These are phyloP conservation scores for Stagonosporopsis rhizophila DNA, from an alignment of 2,329 filamentous ascomycete genomes.

Conservation along the genomic window DNA sequence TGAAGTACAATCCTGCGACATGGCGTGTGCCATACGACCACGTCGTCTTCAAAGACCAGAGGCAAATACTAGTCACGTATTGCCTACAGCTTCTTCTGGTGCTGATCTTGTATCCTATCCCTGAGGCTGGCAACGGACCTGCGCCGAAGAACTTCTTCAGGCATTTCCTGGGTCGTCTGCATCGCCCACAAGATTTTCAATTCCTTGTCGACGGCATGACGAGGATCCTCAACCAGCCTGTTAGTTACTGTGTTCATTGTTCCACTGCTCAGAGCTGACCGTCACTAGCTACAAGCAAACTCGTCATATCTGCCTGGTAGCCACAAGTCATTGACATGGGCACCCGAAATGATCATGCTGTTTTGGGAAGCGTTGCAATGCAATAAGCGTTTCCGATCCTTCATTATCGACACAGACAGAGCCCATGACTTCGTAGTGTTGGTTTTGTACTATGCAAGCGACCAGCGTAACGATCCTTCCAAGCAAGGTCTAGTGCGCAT, in stretches of 20 bases:
- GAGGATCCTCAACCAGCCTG: constrained; percentile 86
- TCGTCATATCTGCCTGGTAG: constrained; percentile 86
- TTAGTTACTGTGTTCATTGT: constrained; percentile 35
- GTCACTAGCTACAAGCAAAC: constrained; percentile 74
- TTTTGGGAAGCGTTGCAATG: constrained; percentile 98
- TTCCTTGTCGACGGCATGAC: constrained; percentile 96
- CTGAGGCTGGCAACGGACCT: constrained; percentile 70
- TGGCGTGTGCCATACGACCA: constrained; percentile 96
- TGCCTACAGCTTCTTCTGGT: constrained; percentile 89
- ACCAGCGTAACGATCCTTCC: constrained; percentile 82
- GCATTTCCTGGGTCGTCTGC: constrained; percentile 87
- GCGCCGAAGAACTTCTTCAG: constrained; percentile 90
- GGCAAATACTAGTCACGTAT: constrained; percentile 89
- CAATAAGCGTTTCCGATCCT: constrained; percentile 95
- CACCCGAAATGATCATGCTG: constrained; percentile 93
- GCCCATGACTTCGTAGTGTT: constrained; percentile 92
- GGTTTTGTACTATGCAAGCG: constrained; percentile 89
- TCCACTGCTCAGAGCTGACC: constrained; percentile 28
- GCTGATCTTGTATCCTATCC: constrained; percentile 84
- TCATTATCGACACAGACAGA: constrained; percentile 94
- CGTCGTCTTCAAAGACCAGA: constrained; percentile 87
- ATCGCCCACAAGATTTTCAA: constrained; percentile 95
- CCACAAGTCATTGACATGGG: constrained; percentile 81
- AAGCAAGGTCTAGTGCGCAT: constrained; percentile 94
- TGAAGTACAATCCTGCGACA: constrained; percentile 93